phyloP scores from a whole-genome alignment of 2,329 filamentous ascomycete genomes.

The Exophiala spinifera region DNA sequence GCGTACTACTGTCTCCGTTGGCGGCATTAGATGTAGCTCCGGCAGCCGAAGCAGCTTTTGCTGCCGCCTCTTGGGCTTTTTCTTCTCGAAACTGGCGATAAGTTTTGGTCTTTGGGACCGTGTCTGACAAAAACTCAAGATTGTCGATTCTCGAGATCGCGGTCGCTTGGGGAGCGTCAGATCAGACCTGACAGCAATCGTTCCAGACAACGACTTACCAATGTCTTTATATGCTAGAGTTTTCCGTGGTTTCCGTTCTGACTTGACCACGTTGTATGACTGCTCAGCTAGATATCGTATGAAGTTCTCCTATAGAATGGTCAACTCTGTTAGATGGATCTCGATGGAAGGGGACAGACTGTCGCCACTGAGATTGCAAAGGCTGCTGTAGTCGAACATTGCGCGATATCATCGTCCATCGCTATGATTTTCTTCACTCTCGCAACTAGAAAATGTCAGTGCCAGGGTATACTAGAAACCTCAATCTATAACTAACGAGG shows the following conservation, averaged over 20 bases:
- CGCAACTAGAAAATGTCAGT: conserved; percentile 60
- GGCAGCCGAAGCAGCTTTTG: conserved; percentile 28
- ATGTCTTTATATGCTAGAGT: conserved; percentile 97
- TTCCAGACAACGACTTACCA: conserved; percentile 49
- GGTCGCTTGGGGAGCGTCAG: conserved; percentile 55
- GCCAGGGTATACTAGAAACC: neutral
- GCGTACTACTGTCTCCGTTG: conserved; percentile 28
- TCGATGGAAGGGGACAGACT: conserved; percentile 48
- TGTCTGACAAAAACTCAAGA: conserved; percentile 88
- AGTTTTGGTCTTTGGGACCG: conserved; percentile 80
- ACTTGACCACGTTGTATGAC: conserved; percentile 81
- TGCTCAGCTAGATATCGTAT: conserved; percentile 86
- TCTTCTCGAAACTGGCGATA: conserved; percentile 75
- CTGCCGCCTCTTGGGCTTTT: conserved; percentile 44
- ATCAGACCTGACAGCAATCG: neutral
- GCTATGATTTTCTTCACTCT: conserved; percentile 94
- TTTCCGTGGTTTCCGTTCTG: conserved; percentile 84
- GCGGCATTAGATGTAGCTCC: conserved; percentile 32
- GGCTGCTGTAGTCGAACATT: conserved; percentile 89
- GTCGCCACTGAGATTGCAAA: conserved; percentile 92
- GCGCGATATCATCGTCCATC: conserved; percentile 77
- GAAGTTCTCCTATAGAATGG: conserved; percentile 74
- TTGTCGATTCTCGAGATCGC: conserved; percentile 87
- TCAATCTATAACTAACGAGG: conserved; percentile 62
- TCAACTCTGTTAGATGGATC: neutral